Conservation (phyloP, 78 protist species). For the Dictyostelium firmibasis region DNA sequence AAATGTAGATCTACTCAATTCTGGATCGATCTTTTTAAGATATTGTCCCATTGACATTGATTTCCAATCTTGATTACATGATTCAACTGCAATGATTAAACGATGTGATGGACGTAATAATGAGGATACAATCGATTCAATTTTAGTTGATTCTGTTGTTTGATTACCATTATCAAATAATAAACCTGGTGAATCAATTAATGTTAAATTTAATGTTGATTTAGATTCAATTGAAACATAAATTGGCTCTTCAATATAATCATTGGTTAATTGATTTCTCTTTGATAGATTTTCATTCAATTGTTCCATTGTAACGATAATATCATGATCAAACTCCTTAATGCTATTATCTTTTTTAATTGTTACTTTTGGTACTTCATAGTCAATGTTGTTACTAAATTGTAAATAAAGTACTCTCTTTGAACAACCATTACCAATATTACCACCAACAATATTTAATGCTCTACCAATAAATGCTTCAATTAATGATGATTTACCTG, state of each 20-base stretch:
- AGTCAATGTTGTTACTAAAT: slow-evolving; percentile 56
- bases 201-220: slow-evolving; percentile 28
- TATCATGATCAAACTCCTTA: slow-evolving; percentile 81
- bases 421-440: slow-evolving; percentile 21
- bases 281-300: slow-evolving; percentile 42
- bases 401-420: slow-evolving; percentile 72
- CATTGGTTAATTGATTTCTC: not conserved
- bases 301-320: slow-evolving; percentile 68
- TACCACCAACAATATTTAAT: slow-evolving; percentile 57
- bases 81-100: slow-evolving; percentile 69
- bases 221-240: slow-evolving; percentile 59
- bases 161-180: not conserved
- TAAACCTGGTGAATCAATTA: slow-evolving; percentile 85
- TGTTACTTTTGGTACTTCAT: slow-evolving; percentile 49
- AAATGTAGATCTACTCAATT: slow-evolving; percentile 56
- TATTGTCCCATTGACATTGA: slow-evolving; percentile 34
- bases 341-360: slow-evolving; percentile 54
- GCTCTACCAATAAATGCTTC: slow-evolving; percentile 83
- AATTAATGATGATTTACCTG: slow-evolving; percentile 82
- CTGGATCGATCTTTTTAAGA: slow-evolving; percentile 81
- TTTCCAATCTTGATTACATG: slow-evolving; percentile 74
- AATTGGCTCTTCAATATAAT: slow-evolving; percentile 72
- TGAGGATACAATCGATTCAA: slow-evolving; percentile 28
- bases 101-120: slow-evolving; percentile 62
- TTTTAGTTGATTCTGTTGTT: slow-evolving; percentile 25